Evolutionary conservation across 2,329 filamentous ascomycete genomes (phyloP).

Genomic region (Xylaria sp.): DNA sequence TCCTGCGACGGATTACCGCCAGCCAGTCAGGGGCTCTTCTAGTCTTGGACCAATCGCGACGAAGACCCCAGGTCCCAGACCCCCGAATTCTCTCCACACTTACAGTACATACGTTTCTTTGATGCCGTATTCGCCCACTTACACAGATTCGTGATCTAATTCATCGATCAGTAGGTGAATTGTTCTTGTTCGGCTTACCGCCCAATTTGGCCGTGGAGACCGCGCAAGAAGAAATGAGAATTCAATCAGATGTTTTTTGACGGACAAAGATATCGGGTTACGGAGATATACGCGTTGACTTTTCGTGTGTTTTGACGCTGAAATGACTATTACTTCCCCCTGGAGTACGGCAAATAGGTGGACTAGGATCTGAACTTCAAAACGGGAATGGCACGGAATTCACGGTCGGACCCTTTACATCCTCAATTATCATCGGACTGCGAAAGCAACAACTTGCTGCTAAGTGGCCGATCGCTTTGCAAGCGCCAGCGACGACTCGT

Average conservation of each 20-base stretch:
- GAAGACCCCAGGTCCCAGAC: not conserved
- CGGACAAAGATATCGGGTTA: not conserved
- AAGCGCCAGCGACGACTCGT: constrained; percentile 17
- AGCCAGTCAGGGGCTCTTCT: constrained; percentile 15
- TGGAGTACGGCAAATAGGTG: not conserved
- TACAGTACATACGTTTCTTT: not conserved
- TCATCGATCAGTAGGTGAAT: not conserved
- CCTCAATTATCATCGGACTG: constrained; percentile 1
- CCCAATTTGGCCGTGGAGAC: constrained; percentile 3
- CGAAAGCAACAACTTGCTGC: not conserved
- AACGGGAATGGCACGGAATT: constrained; percentile 32
- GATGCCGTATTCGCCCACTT: not conserved
- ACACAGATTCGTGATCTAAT: not conserved
- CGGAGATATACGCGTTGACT: not conserved
- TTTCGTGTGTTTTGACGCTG: not conserved
- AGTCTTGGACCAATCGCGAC: constrained; percentile 15
- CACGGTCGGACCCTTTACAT: not conserved
- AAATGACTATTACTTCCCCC: not conserved
- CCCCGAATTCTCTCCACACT: constrained; percentile 7
- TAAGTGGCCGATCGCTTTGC: constrained; percentile 1
- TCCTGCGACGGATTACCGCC: constrained; percentile 48
- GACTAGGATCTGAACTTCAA: constrained; percentile 33
- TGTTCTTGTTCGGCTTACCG: constrained; percentile 1
- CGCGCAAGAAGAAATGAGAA: not conserved
- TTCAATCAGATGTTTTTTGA: not conserved